Evolutionary conservation across 331 rosid species (phyloP), one percentile per base, ranked within the genome.

Genomic region (Saraca asoca): DNA sequence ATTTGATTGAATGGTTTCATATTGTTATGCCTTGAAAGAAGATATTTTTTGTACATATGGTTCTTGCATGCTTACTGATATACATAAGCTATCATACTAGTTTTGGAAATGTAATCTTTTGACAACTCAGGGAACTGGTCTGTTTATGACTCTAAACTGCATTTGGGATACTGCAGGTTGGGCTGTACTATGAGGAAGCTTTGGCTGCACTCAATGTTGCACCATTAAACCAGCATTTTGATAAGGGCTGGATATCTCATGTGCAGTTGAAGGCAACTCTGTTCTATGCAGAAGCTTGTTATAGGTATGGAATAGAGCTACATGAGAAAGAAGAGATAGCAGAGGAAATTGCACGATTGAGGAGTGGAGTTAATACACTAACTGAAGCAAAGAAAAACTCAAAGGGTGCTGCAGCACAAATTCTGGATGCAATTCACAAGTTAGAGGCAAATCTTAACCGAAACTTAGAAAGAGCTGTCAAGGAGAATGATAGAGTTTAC

Each of bases 401-500:
- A 1, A 91, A 72, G 66, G 95, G 96, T 72, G 95, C 96, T 66
- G 86, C 96, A 9, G 79, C 74, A 0, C 98, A 89, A 76, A 83
- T 91, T 82, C 77, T 89, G 60, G 98, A 91, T 13, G 98, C 95
- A 29, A 80, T 91, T 60, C 68, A 41, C 75, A 91, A 83, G 84
- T 79, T 88, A 60, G 98, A 91, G 77, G 84, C 72, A 31, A 83
- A 82, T 78, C 79, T 91, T 55, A 89, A 87, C 51, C 87, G 86
- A 49, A 91, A 89, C 69, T 77, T 91, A 60, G 95, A 91, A 85
- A 88, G 92, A 81, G 95, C 98, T 53, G 56, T 91, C 63, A 91
- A 91, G 87, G 98, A 91, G 81, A 91, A 91, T 49, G 98, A 91
- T 56, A 80, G 98, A 72, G 96, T 91, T 79, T 91, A 91, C 76